A percentile compares a stretch with the other conserved stretches of the same genome.
Conservation (phyloP, 345 rosid species). For the Rhodamnia argentea region DNA sequence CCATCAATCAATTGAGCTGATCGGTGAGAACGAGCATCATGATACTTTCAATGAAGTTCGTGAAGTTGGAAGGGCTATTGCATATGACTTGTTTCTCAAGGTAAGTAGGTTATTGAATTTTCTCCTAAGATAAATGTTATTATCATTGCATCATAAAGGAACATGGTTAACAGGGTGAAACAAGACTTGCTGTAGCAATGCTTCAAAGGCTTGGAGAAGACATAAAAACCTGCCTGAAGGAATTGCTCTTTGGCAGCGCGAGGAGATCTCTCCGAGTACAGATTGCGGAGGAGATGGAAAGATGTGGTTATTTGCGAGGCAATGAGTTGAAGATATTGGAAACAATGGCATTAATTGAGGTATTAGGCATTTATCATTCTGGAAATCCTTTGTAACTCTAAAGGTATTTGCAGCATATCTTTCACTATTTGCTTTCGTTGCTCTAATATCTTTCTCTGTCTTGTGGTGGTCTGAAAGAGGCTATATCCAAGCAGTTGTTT, state of each 20-base stretch:
- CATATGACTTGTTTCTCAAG: constrained; percentile 90
- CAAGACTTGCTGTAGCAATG: constrained; percentile 71
- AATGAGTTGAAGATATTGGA: constrained; percentile 70
- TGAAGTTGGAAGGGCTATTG: constrained; percentile 81
- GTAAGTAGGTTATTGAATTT: constrained; percentile 33
- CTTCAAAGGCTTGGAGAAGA: constrained; percentile 96
- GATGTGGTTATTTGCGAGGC: constrained; percentile 62
- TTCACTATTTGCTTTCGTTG: not conserved
- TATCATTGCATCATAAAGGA: constrained; percentile 2
- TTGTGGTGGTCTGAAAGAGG: constrained; percentile 43
- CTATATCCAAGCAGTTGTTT: constrained; percentile 92
- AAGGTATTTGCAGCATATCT: not conserved
- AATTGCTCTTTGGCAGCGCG: constrained; percentile 82
- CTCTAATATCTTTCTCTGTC: constrained; percentile 1
- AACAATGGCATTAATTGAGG: constrained; percentile 80
- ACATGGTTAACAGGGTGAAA: constrained; percentile 70
- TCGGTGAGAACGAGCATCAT: constrained; percentile 38
- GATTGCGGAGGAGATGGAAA: constrained; percentile 73
- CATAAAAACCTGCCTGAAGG: constrained; percentile 68
- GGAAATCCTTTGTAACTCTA: not conserved
- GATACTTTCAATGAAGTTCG: constrained; percentile 92
- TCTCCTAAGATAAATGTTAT: constrained; percentile 3
- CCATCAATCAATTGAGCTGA: constrained; percentile 54
- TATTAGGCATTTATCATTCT: constrained; percentile 8
- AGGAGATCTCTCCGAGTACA: constrained; percentile 72